Conservation (phyloP, 441 rosid species). For the Kokia cookei region DNA sequence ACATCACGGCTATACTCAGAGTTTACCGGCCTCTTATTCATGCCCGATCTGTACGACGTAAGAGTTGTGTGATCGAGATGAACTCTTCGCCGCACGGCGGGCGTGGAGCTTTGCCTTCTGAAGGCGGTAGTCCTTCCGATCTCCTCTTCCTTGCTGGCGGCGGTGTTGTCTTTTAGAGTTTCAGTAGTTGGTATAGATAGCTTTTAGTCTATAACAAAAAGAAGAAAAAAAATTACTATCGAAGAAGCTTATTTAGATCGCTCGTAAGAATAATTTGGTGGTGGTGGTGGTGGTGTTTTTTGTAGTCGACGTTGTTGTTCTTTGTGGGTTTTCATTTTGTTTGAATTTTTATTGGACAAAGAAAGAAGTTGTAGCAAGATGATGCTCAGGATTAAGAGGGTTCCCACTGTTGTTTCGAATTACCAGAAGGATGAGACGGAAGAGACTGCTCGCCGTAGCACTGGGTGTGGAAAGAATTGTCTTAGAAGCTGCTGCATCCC, state of each 20-base stretch:
- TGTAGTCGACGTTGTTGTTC: neutral
- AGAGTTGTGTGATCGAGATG: slow-evolving; percentile 72
- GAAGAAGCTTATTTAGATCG: neutral
- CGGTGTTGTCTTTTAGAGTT: slow-evolving; percentile 33
- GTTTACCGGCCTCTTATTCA: slow-evolving; percentile 48
- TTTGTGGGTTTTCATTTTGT: slow-evolving; percentile 2
- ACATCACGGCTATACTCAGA: slow-evolving; percentile 93
- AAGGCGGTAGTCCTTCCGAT: slow-evolving; percentile 99
- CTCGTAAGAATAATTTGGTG: neutral
- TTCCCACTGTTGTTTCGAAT: slow-evolving; percentile 81
- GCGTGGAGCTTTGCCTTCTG: slow-evolving; percentile 99
- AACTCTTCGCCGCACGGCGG: slow-evolving; percentile 99
- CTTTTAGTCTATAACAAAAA: neutral
- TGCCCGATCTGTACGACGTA: slow-evolving; percentile 78
- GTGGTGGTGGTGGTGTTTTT: neutral
- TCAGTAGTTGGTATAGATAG: slow-evolving; percentile 10
- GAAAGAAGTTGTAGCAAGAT: slow-evolving; percentile 3
- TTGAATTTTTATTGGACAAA: neutral
- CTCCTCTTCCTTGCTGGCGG: slow-evolving; percentile 99
- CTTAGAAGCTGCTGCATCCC: slow-evolving; percentile 60
- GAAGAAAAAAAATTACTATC: neutral
- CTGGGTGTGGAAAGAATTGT: slow-evolving; percentile 86
- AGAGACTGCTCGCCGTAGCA: slow-evolving; percentile 37
- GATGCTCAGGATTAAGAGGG: slow-evolving; percentile 80
- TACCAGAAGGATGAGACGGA: slow-evolving; percentile 69